phyloP scores from a whole-genome alignment of 2,329 filamentous ascomycete species.

The Chalara sp. region DNA sequence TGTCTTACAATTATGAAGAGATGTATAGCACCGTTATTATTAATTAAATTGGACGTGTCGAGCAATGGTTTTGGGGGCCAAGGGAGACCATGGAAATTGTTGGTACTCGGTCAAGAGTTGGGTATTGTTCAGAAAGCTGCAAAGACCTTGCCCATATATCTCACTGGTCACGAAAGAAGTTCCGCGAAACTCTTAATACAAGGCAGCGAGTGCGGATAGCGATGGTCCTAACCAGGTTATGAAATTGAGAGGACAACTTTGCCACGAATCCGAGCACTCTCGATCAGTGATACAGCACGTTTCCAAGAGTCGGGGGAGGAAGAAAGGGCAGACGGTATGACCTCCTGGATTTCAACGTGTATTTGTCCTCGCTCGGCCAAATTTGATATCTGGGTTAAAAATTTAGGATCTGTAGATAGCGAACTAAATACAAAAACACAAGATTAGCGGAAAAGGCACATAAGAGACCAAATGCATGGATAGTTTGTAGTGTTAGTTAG shows the following conservation, averaged over 20 bases:
- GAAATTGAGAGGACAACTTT: slow-evolving; percentile 18
- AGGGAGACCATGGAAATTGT: no score
- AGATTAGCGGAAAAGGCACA: no score
- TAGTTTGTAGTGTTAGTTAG: background rate
- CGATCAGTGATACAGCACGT: slow-evolving; percentile 15
- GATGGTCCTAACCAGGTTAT: slow-evolving; percentile 1
- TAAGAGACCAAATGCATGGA: no score
- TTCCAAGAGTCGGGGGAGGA: slow-evolving; percentile 5
- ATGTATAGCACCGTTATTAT: no score
- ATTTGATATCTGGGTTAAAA: slow-evolving; percentile 13
- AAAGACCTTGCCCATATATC: no score
- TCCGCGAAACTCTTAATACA: background rate
- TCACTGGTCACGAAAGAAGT: background rate
- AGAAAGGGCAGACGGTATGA: slow-evolving; percentile 1
- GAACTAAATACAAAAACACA: background rate
- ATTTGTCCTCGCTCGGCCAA: slow-evolving; percentile 17
- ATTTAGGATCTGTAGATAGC: slow-evolving; percentile 8
- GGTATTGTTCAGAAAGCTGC: no score
- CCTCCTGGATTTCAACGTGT: slow-evolving; percentile 14
- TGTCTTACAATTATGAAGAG: no score
- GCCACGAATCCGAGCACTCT: slow-evolving; percentile 13
- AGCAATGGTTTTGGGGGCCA: no score
- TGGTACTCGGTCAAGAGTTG: no score
- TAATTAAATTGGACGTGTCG: no score
- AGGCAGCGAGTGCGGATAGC: background rate